These are phyloP conservation scores for Cladosporium sp. DNA, from an alignment of 2,329 filamentous ascomycete species.

Conservation along the genomic window DNA sequence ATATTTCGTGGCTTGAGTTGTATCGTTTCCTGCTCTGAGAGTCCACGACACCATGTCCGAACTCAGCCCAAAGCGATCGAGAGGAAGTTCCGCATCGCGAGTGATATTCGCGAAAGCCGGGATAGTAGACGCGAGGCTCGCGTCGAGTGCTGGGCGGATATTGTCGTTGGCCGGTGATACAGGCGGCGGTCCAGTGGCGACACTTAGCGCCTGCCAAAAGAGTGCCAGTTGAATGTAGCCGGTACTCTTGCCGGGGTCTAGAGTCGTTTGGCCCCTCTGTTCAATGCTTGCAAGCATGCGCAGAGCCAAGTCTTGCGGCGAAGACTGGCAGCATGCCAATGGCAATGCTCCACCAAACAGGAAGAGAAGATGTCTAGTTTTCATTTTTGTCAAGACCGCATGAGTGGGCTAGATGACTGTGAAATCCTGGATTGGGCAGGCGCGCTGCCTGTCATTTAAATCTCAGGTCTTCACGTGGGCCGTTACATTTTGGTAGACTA, in stretches of 20 bases:
- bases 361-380: not conserved
- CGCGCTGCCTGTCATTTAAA: not conserved
- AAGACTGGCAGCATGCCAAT: not conserved
- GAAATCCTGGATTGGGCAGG: not conserved
- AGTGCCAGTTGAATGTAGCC: constrained; percentile 36
- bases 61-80: constrained; percentile 37
- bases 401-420: not conserved
- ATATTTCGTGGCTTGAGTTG: not conserved
- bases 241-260: constrained; percentile 23
- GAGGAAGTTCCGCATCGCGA: constrained; percentile 26
- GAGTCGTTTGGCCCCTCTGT: constrained; percentile 35
- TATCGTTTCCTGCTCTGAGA: constrained; percentile 18
- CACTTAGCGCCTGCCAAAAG: constrained; percentile 36
- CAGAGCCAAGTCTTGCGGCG: constrained; percentile 21
- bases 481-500: not conserved
- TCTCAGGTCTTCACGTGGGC: not conserved
- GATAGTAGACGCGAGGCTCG: constrained; percentile 28
- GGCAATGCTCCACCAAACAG: not conserved
- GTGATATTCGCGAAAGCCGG: constrained; percentile 26
- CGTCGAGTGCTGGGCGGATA: constrained; percentile 22
- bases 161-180: constrained; percentile 15
- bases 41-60: constrained; percentile 28
- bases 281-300: constrained; percentile 36
- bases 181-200: constrained; percentile 24
- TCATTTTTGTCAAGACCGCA: not conserved